Conservation (phyloP, 306 rosid species). For the Lathyrus oleraceus region DNA sequence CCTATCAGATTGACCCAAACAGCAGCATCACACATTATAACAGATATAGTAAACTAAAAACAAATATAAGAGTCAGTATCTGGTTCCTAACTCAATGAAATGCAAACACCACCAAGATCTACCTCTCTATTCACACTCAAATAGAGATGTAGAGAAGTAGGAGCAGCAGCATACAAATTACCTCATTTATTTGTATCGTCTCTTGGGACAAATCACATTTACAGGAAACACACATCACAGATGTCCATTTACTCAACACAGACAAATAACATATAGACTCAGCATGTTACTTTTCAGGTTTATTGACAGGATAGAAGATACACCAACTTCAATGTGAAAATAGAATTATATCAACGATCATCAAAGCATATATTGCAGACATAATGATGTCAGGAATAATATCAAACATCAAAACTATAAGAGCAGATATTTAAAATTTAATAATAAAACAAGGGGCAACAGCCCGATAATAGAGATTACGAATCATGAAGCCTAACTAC, state of each 20-base stretch:
- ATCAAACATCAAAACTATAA: background rate
- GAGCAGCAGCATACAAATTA: slow-evolving; percentile 2
- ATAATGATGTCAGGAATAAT: background rate
- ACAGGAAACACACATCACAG: background rate
- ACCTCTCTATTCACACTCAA: slow-evolving; percentile 5
- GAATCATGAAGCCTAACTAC: background rate
- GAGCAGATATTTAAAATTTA: background rate
- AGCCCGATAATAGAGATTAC: slow-evolving; percentile 2
- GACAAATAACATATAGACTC: slow-evolving; percentile 13
- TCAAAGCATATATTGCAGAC: background rate
- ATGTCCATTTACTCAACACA: slow-evolving; percentile 13
- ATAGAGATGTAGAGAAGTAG: slow-evolving; percentile 4
- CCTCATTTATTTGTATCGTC: background rate
- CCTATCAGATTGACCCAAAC: slow-evolving; percentile 1
- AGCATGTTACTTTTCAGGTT: background rate
- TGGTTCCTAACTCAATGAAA: slow-evolving; percentile 21
- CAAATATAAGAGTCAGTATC: background rate
- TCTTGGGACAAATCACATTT: slow-evolving; percentile 20
- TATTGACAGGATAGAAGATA: slow-evolving; percentile 12
- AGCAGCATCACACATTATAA: slow-evolving; percentile 4
- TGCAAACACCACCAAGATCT: slow-evolving; percentile 26
- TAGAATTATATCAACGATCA: background rate
- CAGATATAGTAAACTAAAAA: slow-evolving; percentile 5
- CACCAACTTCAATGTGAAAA: background rate
- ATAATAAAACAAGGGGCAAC: slow-evolving; percentile 1